A percentile compares a stretch with the other conserved stretches of the same genome.
Evolutionary conservation across 805 yeast genomes (phyloP).

Genomic region (Zygosaccharomyces pseudorouxii): DNA sequence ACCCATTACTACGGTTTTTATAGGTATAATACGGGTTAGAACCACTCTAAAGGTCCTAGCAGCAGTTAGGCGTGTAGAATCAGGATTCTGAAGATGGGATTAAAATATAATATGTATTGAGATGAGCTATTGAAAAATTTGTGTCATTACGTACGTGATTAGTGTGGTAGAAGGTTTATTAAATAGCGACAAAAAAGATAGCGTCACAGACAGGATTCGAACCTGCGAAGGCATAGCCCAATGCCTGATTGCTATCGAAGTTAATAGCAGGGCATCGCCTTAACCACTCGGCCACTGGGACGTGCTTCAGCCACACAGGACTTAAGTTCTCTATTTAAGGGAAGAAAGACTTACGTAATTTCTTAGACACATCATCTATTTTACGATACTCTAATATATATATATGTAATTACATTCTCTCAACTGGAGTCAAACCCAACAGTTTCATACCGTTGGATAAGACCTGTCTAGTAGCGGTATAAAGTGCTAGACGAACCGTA

Average conservation of each 20-base stretch:
- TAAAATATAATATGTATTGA: conserved; percentile 1
- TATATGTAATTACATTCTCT: conserved; percentile 71
- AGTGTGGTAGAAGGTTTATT: not conserved
- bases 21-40: conserved; percentile 43
- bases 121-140: conserved; percentile 14
- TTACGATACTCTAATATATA: not conserved
- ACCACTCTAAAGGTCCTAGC: conserved; percentile 16
- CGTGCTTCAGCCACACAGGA: conserved; percentile 17
- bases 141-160: conserved; percentile 8
- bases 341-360: no score
- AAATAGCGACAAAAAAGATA: conserved; percentile 42
- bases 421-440: conserved; percentile 95
- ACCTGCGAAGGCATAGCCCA: conserved; percentile 96
- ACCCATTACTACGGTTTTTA: conserved; percentile 88
- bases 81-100: not conserved
- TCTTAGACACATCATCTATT: not conserved
- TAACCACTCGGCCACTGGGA: conserved; percentile 90
- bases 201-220: conserved; percentile 99
- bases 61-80: not conserved
- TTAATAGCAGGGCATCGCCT: conserved; percentile 85
- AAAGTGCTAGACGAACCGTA: conserved; percentile 85
- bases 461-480: conserved; percentile 84
- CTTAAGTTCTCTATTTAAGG: not conserved
- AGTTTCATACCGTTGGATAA: conserved; percentile 83
- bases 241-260: conserved; percentile 58